Evolutionary conservation across 2,329 filamentous ascomycete species (phyloP).

Genomic region (Epichloe hybrida): DNA sequence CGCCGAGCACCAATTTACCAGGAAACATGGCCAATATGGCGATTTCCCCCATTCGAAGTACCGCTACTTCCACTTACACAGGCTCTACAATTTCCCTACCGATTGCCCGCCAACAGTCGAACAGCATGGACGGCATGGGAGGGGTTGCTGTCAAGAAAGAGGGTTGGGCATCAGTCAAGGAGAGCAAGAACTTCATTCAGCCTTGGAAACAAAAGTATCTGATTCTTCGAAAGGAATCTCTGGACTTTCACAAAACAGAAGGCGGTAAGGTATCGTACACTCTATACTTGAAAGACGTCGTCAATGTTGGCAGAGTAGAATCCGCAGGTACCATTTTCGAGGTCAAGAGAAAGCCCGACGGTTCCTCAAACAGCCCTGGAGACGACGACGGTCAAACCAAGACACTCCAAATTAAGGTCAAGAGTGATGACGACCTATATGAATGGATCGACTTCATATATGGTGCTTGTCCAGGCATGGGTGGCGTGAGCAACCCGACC

Average conservation of each 20-base stretch:
- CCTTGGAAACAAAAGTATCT: constrained; percentile 85
- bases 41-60: constrained; percentile 53
- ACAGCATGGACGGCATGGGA: constrained; percentile 47
- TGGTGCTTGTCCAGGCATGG: constrained; percentile 91
- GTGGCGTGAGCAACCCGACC: constrained; percentile 94
- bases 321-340: constrained; percentile 87
- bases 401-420: constrained; percentile 83
- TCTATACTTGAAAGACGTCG: constrained; percentile 73
- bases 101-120: constrained; percentile 49
- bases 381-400: constrained; percentile 71
- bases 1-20: constrained; percentile 59
- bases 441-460: constrained; percentile 99
- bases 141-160: constrained; percentile 67
- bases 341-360: constrained; percentile 64
- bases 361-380: constrained; percentile 54
- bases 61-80: constrained; percentile 52
- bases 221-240: constrained; percentile 78
- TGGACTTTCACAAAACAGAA: constrained; percentile 90
- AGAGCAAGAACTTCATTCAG: constrained; percentile 74
- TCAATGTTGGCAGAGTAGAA: constrained; percentile 82
- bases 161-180: constrained; percentile 76
- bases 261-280: constrained; percentile 78
- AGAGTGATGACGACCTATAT: constrained; percentile 92
- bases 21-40: constrained; percentile 70
- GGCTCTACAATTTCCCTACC: constrained; percentile 61